A percentile compares a stretch with the other conserved stretches of the same genome.
These are phyloP conservation scores for Tolypocladium sp. DNA, from an alignment of 2,329 filamentous ascomycete species.

Conservation along the genomic window DNA sequence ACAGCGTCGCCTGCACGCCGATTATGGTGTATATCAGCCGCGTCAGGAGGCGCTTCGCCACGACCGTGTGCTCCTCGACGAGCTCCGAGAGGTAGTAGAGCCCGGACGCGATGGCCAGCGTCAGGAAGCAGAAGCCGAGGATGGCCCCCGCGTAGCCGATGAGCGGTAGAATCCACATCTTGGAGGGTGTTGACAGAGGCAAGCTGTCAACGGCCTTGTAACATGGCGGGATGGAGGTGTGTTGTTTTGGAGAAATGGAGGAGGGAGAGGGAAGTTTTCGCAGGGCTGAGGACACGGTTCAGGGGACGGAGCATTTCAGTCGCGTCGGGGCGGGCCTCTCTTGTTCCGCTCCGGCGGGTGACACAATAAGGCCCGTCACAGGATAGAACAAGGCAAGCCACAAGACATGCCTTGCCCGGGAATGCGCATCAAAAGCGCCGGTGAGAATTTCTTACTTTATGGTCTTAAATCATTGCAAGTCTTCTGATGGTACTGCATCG, in stretches of 20 bases:
- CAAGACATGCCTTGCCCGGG: too few relatives aligned
- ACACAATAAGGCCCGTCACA: too few relatives aligned
- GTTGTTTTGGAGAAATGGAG: not conserved
- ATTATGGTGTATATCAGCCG: conserved; percentile 80
- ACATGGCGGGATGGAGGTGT: not conserved
- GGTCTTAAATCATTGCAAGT: too few relatives aligned
- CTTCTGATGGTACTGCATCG: too few relatives aligned
- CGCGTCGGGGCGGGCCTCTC: not conserved
- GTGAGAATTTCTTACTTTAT: too few relatives aligned
- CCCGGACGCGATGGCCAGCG: conserved; percentile 92
- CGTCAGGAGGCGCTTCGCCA: conserved; percentile 79
- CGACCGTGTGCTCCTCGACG: conserved; percentile 93
- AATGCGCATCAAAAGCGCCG: too few relatives aligned
- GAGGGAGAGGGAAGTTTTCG: not conserved
- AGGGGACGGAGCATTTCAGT: not conserved
- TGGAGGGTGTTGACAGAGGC: conserved; percentile 15
- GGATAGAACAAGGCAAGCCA: too few relatives aligned
- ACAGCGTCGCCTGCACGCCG: conserved; percentile 62
- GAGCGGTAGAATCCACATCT: conserved; percentile 92
- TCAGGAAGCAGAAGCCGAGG: conserved; percentile 88
- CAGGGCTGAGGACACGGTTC: not conserved
- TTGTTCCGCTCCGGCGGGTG: conserved; percentile 3
- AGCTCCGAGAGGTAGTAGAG: conserved; percentile 97
- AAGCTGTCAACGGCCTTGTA: conserved; percentile 2
- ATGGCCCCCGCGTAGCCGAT: conserved; percentile 82